phyloP scores from a whole-genome alignment of 495 filamentous ascomycete genomes.

The Xylaria bambusicola region DNA sequence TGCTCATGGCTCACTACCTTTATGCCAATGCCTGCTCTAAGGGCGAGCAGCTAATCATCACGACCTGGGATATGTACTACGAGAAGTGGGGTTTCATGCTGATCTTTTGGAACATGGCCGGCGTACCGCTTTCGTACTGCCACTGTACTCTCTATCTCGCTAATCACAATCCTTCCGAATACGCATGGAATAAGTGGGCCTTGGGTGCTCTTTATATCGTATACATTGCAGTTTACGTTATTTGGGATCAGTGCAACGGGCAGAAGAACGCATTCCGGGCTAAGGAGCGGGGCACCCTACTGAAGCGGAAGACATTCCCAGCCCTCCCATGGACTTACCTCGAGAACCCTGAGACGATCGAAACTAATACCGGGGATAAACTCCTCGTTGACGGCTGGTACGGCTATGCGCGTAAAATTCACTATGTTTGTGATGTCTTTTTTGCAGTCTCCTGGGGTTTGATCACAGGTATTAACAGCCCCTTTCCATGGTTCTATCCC shows the following conservation, averaged over 20 bases:
- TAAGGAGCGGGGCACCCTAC: conserved; percentile 71
- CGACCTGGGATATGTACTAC: conserved; percentile 98
- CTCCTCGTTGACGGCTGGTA: conserved; percentile 94
- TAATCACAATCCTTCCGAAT: conserved; percentile 79
- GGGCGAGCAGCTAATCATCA: conserved; percentile 91
- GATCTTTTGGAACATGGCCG: conserved; percentile 99
- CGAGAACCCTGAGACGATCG: conserved; percentile 84
- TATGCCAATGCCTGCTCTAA: conserved; percentile 97
- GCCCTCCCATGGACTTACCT: conserved; percentile 88
- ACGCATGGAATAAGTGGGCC: conserved; percentile 72
- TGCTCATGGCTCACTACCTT: conserved; percentile 90
- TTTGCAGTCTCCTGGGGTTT: conserved; percentile 68
- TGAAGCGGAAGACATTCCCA: conserved; percentile 83
- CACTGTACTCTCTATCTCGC: conserved; percentile 95
- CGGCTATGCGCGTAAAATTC: conserved; percentile 87
- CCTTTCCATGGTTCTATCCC: conserved; percentile 97
- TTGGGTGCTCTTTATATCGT: conserved; percentile 64
- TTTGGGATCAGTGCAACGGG: conserved; percentile 88
- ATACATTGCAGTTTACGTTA: conserved; percentile 87
- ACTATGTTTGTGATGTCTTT: conserved; percentile 89
- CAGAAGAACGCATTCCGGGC: conserved; percentile 96
- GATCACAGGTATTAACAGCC: conserved; percentile 65
- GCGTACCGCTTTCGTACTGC: conserved; percentile 94
- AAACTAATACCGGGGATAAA: conserved; percentile 72
- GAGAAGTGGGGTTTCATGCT: conserved; percentile 99